Evolutionary conservation across 2,329 filamentous ascomycete species (phyloP), one percentile per base, ranked within the genome.

Genomic region (Aspergillus quadricinctus): DNA sequence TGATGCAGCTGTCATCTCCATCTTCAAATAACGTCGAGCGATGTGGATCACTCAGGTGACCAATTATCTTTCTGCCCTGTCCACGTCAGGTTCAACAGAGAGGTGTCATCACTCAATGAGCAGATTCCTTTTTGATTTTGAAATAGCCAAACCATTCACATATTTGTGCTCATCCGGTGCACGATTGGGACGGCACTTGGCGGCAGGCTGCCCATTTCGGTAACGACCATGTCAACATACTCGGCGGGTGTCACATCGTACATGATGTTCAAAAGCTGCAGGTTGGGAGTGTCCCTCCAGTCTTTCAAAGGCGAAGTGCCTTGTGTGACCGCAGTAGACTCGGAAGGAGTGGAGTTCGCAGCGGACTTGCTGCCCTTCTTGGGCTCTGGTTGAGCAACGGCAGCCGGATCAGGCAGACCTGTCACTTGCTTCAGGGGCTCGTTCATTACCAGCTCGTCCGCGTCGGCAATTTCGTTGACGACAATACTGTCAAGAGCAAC

Each of bases 401-500:
- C 61, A n/a, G 61, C 61, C 4, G 67, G 60, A 57, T 69, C 66
- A 0, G 67, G 64, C 6, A 72, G 60, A 21, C 67, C 67, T 14
- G 72, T 73, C 6, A 72, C 57, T 54, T 73, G 72, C 54, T 69
- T 65, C 29, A 63, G 60, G 2, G 69, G 60, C 25, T 61, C 59
- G 55, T 50, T 70, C 25, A 51, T 61, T n/a, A 78, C 71, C 27
- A 89, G 76, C 76, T 90, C 81, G 73, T 88, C 84, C 74, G 90
- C 68, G 72, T 92, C 82, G 75, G 85, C 92, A 60, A 97, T 88
- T 78, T 99, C 94, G 72, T 99, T 99, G 67, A 91, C 88, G 45
- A 94, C 93, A 63, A 97, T 90, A 25, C 91, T 93, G 75, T 97
- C 94, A 14, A 95, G 85, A 6, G 91, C 89, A 10, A 97, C 90